Evolutionary conservation across 2,329 filamentous ascomycete genomes (phyloP).

Genomic region (Alternaria sp.): DNA sequence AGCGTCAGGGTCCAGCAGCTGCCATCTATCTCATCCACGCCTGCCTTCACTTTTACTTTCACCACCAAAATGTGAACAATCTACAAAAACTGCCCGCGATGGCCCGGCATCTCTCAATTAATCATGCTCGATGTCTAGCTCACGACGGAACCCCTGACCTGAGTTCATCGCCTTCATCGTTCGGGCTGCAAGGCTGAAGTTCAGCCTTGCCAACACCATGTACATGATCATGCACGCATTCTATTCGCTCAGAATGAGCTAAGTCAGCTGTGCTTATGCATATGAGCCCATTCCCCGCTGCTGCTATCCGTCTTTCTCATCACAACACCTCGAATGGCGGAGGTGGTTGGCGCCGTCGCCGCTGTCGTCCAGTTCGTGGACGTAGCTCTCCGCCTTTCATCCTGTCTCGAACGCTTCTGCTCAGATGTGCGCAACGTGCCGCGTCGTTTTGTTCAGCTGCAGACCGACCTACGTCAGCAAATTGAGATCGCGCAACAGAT

Average conservation of each 20-base stretch:
- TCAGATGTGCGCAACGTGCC: neutral
- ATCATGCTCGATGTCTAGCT: no score
- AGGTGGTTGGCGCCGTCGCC: neutral
- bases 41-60: neutral
- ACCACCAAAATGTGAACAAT: neutral
- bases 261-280: neutral
- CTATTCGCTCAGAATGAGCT: neutral
- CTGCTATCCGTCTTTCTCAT: rapidly evolving
- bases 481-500: neutral
- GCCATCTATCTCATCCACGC: neutral
- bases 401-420: neutral
- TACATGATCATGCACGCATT: neutral
- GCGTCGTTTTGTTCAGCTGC: neutral
- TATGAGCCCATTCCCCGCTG: neutral
- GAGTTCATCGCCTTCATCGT: neutral
- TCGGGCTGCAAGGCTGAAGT: neutral
- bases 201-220: neutral
- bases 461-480: neutral
- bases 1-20: slow-evolving; percentile 13
- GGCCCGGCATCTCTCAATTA: no score
- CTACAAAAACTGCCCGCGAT: rapidly evolving
- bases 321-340: neutral
- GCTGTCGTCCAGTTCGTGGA: neutral
- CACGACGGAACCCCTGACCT: no score
- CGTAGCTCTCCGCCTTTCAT: neutral